A percentile compares a stretch with the other conserved stretches of the same genome.
phyloP scores from a whole-genome alignment of 331 rosid genomes.

The Dryas integrifolia region DNA sequence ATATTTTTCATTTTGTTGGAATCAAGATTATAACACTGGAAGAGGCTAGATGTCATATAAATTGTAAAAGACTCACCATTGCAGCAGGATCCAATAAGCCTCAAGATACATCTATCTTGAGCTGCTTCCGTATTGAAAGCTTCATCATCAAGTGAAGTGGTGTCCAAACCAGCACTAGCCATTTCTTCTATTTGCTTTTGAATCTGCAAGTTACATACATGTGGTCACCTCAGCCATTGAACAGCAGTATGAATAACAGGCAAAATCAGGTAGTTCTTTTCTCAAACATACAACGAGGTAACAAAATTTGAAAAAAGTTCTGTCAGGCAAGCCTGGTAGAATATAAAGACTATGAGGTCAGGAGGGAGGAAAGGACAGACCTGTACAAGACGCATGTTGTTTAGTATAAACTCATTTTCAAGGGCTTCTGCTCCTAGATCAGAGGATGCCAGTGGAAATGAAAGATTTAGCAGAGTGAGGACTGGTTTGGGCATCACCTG shows the following conservation, averaged over 20 bases:
- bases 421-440: slow-evolving; percentile 87
- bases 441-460: slow-evolving; percentile 88
- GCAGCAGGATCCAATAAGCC: slow-evolving; percentile 95
- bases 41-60: not conserved
- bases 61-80: slow-evolving; percentile 50
- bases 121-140: slow-evolving; percentile 83
- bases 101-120: slow-evolving; percentile 88
- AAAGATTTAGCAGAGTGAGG: slow-evolving; percentile 63
- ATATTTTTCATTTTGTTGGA: slow-evolving; percentile 7
- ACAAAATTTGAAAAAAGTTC: slow-evolving; percentile 9
- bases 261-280: slow-evolving; percentile 1
- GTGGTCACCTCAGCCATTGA: not conserved
- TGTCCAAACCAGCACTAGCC: slow-evolving; percentile 58
- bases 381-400: slow-evolving; percentile 69
- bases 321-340: slow-evolving; percentile 6
- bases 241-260: not conserved
- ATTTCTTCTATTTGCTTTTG: slow-evolving; percentile 72
- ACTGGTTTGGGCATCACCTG: slow-evolving; percentile 92
- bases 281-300: slow-evolving; percentile 4
- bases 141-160: slow-evolving; percentile 70
- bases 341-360: slow-evolving; percentile 11
- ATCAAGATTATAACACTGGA: slow-evolving; percentile 21
- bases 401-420: slow-evolving; percentile 80
- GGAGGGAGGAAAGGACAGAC: slow-evolving; percentile 41
- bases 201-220: slow-evolving; percentile 46